Evolutionary conservation across 148 eudicot species (phyloP), one percentile per base, ranked within the genome.

Genomic region (Nepenthes mirabilis): DNA sequence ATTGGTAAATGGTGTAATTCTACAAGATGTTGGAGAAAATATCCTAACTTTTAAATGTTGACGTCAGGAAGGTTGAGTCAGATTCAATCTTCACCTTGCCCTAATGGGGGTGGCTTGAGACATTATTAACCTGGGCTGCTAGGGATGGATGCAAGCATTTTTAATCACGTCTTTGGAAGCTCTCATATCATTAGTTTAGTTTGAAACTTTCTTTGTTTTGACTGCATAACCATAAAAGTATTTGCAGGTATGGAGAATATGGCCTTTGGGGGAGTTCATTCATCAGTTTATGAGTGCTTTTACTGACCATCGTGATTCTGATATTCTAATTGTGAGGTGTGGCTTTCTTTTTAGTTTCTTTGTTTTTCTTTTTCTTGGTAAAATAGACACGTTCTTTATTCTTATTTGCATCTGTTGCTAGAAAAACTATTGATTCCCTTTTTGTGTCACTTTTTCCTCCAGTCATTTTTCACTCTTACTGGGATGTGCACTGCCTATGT

Each of bases 231-330:
- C 40, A 58, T 52, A 43, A 60, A 52, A 67, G 72, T 62, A 2
- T 68, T 55, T 80, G 78, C 79, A 93, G 98, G 79, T 88, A 74
- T 93, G 96, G 99, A 88, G 82, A 84, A 70, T 93, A 62, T 79
- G 95, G 99, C 99, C 96, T 49, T 65, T 88, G 61, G 99, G 96
- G 62, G 76, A 79, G 66, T 73, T 79, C 71, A 81, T 93, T 53
- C 88, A 88, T 78, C 88, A 79, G 36, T 93, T 93, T 67, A 88
- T 93, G 99, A 88, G 75, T 73, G 99, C 99, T 63, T 93, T 93
- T 63, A 93, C 91, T 12, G 99, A 93, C 71, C 99, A 93, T 62
- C 99, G 99, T 72, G 99, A 93, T 63, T 88, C 96, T 61, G 99
- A 93, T 73, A 74, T 86, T 74, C 91, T 93, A 52, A 71, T 93